These are phyloP conservation scores for Alternaria solani DNA, from an alignment of 2,329 filamentous ascomycete genomes.

Conservation along the genomic window DNA sequence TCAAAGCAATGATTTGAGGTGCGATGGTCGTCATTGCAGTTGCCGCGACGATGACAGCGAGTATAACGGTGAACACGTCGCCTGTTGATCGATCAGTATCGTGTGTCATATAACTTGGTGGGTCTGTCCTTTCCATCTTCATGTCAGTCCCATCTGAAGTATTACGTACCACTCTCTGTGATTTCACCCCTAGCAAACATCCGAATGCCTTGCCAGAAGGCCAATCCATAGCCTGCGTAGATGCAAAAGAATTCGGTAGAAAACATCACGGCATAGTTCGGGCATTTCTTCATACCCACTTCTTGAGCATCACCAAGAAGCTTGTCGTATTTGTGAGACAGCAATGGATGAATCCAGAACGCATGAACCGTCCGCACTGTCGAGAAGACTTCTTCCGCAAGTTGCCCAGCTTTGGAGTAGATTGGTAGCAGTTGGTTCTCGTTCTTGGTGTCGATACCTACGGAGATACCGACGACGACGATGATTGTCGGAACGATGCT, in stretches of 20 bases:
- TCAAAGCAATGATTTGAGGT: slow-evolving; percentile 80
- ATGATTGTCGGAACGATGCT: slow-evolving; percentile 58
- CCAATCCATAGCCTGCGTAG: slow-evolving; percentile 56
- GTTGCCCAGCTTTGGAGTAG: slow-evolving; percentile 55
- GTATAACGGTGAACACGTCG: slow-evolving; percentile 40
- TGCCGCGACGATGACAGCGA: slow-evolving; percentile 54
- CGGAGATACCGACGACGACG: slow-evolving; percentile 37
- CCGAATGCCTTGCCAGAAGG: slow-evolving; percentile 57
- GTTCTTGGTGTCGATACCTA: slow-evolving; percentile 48
- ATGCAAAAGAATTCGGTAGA: slow-evolving; percentile 55
- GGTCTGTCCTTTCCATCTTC: not conserved
- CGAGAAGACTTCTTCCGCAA: slow-evolving; percentile 61
- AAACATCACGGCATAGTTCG: slow-evolving; percentile 55
- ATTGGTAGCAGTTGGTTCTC: slow-evolving; percentile 51
- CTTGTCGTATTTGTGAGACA: slow-evolving; percentile 55
- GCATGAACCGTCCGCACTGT: slow-evolving; percentile 59
- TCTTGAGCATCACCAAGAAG: slow-evolving; percentile 54
- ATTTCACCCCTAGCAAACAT: slow-evolving; percentile 68
- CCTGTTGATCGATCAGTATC: slow-evolving; percentile 9
- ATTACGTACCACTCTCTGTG: slow-evolving; percentile 44
- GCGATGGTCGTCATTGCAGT: slow-evolving; percentile 84
- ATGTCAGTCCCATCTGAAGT: not conserved
- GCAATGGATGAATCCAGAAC: slow-evolving; percentile 57
- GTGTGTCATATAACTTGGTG: not conserved
- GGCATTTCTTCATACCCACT: slow-evolving; percentile 57